Evolutionary conservation across 805 yeast species (phyloP).

Genomic region (Candida montana): DNA sequence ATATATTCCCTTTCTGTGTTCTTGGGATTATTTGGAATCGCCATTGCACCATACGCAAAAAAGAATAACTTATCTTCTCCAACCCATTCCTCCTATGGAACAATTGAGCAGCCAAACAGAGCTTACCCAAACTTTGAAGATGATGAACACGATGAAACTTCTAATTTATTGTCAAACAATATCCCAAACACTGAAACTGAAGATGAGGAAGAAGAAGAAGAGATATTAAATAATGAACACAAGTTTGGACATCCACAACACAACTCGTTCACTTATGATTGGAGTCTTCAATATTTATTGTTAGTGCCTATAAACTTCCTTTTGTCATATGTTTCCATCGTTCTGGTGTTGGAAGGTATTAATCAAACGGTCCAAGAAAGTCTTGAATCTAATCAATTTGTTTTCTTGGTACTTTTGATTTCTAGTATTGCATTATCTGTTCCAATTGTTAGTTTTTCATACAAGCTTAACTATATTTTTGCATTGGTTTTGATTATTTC

Average conservation of each 20-base stretch:
- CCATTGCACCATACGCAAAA: constrained; percentile 27
- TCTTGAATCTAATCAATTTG: constrained; percentile 32
- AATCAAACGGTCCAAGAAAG: constrained; percentile 72
- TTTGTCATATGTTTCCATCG: constrained; percentile 46
- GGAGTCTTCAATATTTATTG: constrained; percentile 70
- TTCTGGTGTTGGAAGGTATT: constrained; percentile 55
- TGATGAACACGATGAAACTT: constrained; percentile 24
- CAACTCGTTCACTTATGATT: constrained; percentile 59
- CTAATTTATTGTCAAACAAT: constrained; percentile 29
- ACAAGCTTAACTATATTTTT: constrained; percentile 54
- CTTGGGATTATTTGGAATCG: constrained; percentile 43
- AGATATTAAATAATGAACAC: constrained; percentile 3
- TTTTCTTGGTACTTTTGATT: constrained; percentile 31
- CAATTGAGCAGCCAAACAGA: neutral
- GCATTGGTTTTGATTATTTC: constrained; percentile 35
- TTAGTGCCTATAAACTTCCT: constrained; percentile 62
- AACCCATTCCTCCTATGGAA: neutral
- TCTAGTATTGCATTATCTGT: constrained; percentile 35
- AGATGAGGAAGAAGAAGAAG: constrained; percentile 8
- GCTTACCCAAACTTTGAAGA: constrained; percentile 4
- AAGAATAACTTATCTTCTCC: neutral
- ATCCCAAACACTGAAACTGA: constrained; percentile 14
- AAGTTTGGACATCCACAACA: constrained; percentile 17
- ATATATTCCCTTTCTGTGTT: constrained; percentile 42
- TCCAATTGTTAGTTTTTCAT: constrained; percentile 64